Conservation (phyloP, 164 flowering plant species). For the Piper longum region DNA sequence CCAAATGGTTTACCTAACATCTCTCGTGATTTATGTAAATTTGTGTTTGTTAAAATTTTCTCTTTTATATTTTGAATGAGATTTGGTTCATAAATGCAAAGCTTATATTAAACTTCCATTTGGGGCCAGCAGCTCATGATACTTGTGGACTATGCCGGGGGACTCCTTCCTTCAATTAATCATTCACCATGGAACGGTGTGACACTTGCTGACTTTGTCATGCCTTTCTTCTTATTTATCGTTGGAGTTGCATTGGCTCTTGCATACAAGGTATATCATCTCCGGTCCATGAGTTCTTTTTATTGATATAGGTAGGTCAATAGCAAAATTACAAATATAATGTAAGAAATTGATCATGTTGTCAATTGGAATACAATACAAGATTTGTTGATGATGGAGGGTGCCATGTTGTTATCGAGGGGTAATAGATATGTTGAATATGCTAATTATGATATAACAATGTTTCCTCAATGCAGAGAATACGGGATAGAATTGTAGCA, state of each 20-base stretch:
- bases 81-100: too few species aligned
- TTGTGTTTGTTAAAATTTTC: too few species aligned
- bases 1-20: too few species aligned
- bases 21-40: too few species aligned
- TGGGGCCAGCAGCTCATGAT: constrained; percentile 50
- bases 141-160: constrained; percentile 65
- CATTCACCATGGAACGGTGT: constrained; percentile 81
- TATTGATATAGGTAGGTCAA: too few species aligned
- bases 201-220: constrained; percentile 67
- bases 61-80: too few species aligned
- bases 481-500: constrained; percentile 29
- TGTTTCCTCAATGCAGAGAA: constrained; percentile 20
- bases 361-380: too few species aligned
- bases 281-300: too few species aligned
- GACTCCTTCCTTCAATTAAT: constrained; percentile 45
- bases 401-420: too few species aligned
- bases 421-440: too few species aligned
- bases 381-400: not conserved
- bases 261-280: constrained; percentile 39
- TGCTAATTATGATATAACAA: not conserved
- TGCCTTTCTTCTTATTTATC: constrained; percentile 81
- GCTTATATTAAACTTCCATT: too few species aligned
- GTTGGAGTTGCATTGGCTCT: constrained; percentile 66
- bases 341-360: too few species aligned
- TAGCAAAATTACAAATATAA: not conserved